Evolutionary conservation across 2,329 filamentous ascomycete species (phyloP), one percentile per base, ranked within the genome.

Genomic region (Bertia moriformis): DNA sequence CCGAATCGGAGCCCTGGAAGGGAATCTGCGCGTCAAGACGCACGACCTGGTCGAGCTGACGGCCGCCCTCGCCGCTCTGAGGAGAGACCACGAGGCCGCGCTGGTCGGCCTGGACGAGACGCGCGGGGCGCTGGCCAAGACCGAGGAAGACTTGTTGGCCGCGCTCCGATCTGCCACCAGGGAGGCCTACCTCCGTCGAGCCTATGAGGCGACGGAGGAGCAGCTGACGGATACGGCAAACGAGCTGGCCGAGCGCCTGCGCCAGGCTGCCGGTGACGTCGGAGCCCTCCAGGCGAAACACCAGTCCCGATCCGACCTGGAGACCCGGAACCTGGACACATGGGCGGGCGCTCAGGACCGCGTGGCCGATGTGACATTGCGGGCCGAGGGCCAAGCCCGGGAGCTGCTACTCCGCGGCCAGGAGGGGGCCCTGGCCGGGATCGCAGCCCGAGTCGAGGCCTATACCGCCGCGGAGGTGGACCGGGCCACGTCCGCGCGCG

Each of bases 1-100:
- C 48, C 89, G 85, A 56, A 87, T 98, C 37, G 86, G 93, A 53
- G 88, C 85, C 0, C 80, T 96, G 62, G 91, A 98, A 56, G 73
- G 73, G 29, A 94, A 91, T 50, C 66, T 98, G 40, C 77, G 86
- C 18, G 91, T 93, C 62, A 96, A 95, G 56, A 80, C 91, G 2
- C 86, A 96, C 50, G 88, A 98, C 55, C 67, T 98, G 0, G 88
- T 93, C 55, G 74, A 77, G 10, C 63, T 96, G 27, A 94, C 84
- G 0, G 86, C 81, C 32, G 87, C 77, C 46, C 93, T 96, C 55
- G 87, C 88, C 61, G 78, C 73, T 1, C 60, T 96, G 49, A 94
- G 91, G 59, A 87, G 88, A 52, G 87, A 95, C 44, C 83, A 93
- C 44, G 89, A 98, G 46, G 68, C 73, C 15, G 86, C 81, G 0